Evolutionary conservation across 352 stramenopile species (phyloP), one percentile per base, ranked within the genome.

Genomic region (Globisporangium solare): DNA sequence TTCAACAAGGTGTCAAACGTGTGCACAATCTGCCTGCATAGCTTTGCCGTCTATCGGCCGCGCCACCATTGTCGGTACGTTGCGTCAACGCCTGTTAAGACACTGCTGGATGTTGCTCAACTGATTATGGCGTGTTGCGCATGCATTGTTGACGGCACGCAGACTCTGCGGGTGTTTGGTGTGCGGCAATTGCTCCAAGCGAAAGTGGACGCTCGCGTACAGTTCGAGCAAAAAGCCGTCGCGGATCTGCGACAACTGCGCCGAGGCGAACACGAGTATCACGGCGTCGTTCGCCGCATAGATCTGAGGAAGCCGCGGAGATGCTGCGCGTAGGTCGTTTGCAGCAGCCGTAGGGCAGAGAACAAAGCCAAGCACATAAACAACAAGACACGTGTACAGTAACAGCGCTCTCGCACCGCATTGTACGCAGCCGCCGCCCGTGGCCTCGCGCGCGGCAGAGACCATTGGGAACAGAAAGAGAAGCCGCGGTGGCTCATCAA

Each of bases 1-100:
- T 94, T 92, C 51, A 76, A 91, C 73, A 90, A 90, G 61, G 70
- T 89, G 51, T 93, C 83, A 41, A 91, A 87, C 56, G 81, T 90
- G 15, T 94, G 85, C 64, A 92, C 81, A 51, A 87, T 93, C 47
- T 94, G 85, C 61, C 76, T 70, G 41, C 80, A 91, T 55, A 88
- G 72, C 49, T 94, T 94, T 56, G 79, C 83, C 0, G 77, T 94
- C 39, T 91, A 93, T 71, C 82, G 83, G 0, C 81, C 79, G 27
- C 80, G 85, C 39, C 85, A 94, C 51, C 85, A 94, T 60, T 94
- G 85, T 66, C 77, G 77, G 82, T 92, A 68, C 50, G 74, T 56
- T 54, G 13, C 27, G 27, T 35, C 27, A 35, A 35, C 27, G 4
- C 27, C 10, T 35, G 27, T 11, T 35, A 3, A 11, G 4, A 35